phyloP scores from a whole-genome alignment of 75 land plant species.

The Pinus tabuliformis region DNA sequence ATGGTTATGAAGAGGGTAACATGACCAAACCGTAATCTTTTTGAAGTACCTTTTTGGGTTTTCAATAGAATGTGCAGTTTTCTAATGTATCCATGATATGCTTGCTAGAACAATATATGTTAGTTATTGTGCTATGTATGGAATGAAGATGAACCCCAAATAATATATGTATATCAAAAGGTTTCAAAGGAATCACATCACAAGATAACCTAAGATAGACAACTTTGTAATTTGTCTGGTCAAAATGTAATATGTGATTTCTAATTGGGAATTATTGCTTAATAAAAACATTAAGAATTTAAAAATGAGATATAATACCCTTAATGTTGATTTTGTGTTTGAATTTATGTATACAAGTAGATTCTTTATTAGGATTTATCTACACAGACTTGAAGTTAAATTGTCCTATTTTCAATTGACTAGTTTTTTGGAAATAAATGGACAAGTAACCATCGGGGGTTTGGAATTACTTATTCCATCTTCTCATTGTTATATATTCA shows the following conservation, averaged over 20 bases:
- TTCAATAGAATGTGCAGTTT: neutral
- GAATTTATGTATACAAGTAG: neutral
- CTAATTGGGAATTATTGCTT: too few relatives aligned
- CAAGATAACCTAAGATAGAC: too few relatives aligned
- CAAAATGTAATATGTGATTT: too few relatives aligned
- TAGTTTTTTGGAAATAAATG: neutral
- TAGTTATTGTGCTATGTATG: too few relatives aligned
- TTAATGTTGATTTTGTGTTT: neutral
- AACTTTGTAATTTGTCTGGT: too few relatives aligned
- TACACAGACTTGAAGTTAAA: neutral
- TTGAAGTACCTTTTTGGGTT: neutral
- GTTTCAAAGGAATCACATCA: too few relatives aligned
- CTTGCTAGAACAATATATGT: too few relatives aligned
- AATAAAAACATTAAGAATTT: neutral
- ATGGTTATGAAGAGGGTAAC: slow-evolving; percentile 30
- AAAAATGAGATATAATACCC: neutral
- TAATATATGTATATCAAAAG: too few relatives aligned
- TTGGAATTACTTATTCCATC: neutral
- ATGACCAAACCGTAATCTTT: neutral
- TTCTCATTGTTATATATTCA: neutral
- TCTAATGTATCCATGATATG: too few relatives aligned
- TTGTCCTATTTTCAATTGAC: neutral
- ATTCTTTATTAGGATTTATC: neutral
- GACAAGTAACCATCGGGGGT: neutral
- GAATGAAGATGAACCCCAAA: too few relatives aligned